Conservation (phyloP, 2,329 filamentous ascomycete genomes). For the Fusarium aywerte region DNA sequence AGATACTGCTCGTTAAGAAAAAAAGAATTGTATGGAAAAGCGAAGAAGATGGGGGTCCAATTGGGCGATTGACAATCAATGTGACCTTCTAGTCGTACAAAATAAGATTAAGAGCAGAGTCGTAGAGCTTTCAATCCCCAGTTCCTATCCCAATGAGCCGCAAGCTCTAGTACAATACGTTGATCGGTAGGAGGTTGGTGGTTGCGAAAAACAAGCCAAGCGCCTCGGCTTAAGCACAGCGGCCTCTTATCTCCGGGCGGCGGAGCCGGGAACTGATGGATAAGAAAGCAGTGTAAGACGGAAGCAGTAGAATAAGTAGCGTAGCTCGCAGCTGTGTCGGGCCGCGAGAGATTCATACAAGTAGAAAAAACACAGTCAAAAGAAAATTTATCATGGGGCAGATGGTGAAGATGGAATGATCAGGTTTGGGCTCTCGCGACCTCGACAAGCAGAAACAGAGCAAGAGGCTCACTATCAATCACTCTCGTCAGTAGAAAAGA, state of each 20-base stretch:
- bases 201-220: slow-evolving; percentile 41
- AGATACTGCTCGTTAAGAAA: slow-evolving; percentile 26
- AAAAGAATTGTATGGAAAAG: slow-evolving; percentile 15
- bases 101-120: slow-evolving; percentile 1
- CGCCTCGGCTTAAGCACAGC: slow-evolving; percentile 42
- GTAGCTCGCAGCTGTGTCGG: slow-evolving; percentile 44
- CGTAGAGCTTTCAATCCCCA: slow-evolving; percentile 2
- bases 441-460: slow-evolving; percentile 45
- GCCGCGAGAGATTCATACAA: slow-evolving; percentile 42
- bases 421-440: slow-evolving; percentile 41
- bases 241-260: slow-evolving; percentile 37
- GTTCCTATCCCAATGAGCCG: slow-evolving; percentile 28
- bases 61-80: slow-evolving; percentile 14
- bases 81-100: slow-evolving; percentile 6
- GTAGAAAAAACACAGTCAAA: slow-evolving; percentile 1
- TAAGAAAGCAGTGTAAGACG: slow-evolving; percentile 13
- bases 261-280: slow-evolving; percentile 24
- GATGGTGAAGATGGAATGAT: slow-evolving; percentile 26
- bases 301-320: background rate
- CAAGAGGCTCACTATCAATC: slow-evolving; percentile 37
- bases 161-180: slow-evolving; percentile 30
- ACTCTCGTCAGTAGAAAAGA: slow-evolving; percentile 29
- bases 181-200: slow-evolving; percentile 36
- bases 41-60: slow-evolving; percentile 25
- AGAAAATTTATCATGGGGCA: background rate